These are phyloP conservation scores for Boletus sensibilis DNA, from an alignment of 768 basidiomycete species.

Conservation along the genomic window DNA sequence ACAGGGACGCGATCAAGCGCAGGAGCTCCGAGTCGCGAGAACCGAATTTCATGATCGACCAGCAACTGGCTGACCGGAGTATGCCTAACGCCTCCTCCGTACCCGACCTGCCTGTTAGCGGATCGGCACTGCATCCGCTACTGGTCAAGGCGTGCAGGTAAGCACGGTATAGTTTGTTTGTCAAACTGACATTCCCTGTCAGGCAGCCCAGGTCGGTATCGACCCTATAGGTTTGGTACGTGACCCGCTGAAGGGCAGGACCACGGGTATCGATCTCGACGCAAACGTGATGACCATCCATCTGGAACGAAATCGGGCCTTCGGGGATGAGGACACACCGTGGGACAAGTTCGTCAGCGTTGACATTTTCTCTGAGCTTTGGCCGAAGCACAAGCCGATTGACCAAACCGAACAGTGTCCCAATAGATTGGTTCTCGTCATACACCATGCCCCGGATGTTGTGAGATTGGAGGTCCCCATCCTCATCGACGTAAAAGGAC, in stretches of 20 bases:
- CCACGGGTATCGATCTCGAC: constrained; percentile 3
- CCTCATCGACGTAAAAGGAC: constrained; percentile 36
- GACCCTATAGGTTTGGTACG: constrained; percentile 31
- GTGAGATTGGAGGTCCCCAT: constrained; percentile 35
- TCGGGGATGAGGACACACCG: constrained; percentile 38
- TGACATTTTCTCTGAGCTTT: neutral
- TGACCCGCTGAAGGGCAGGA: neutral
- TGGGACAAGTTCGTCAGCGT: neutral
- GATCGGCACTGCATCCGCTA: constrained; percentile 39
- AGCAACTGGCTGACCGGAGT: constrained; percentile 37
- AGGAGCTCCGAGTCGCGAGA: constrained; percentile 32
- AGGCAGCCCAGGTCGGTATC: constrained; percentile 32
- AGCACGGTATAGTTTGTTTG: constrained; percentile 34
- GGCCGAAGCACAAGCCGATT: constrained; percentile 40
- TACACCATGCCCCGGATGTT: constrained; percentile 42
- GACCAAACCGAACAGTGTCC: constrained; percentile 45
- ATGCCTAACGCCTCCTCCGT: constrained; percentile 42
- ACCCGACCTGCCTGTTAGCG: constrained; percentile 44
- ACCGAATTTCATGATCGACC: constrained; percentile 38
- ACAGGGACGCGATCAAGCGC: constrained; percentile 31
- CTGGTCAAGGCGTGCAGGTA: constrained; percentile 46
- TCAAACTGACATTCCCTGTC: constrained; percentile 22
- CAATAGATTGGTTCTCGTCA: constrained; percentile 38
- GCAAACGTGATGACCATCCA: constrained; percentile 8
- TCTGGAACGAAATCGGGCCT: constrained; percentile 19